phyloP scores from a whole-genome alignment of 495 filamentous ascomycete species.

The Penicillium macrosclerotiorum region DNA sequence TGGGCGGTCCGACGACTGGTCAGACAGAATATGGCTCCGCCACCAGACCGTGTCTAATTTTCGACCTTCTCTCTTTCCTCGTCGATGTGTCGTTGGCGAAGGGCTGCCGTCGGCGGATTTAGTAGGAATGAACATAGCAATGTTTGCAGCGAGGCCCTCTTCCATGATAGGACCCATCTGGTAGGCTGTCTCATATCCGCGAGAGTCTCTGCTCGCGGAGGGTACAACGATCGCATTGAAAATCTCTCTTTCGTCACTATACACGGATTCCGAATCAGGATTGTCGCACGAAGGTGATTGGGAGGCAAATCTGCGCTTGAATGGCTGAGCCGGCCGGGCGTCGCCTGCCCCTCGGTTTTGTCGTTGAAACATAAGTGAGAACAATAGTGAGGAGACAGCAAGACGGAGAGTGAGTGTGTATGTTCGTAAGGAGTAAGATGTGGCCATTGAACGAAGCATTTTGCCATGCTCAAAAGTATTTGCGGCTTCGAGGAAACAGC shows the following conservation, averaged over 20 bases:
- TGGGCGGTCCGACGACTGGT: constrained; percentile 10
- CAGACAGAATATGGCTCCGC: constrained; percentile 15
- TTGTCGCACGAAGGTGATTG: constrained; percentile 15
- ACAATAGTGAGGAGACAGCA: constrained; percentile 13
- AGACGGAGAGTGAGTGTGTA: too few relatives aligned
- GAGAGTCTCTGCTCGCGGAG: constrained; percentile 19
- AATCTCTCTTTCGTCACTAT: constrained; percentile 42
- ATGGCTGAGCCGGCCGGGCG: too few relatives aligned
- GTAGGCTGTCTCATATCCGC: not conserved
- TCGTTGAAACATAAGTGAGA: not conserved
- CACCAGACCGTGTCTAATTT: constrained; percentile 8
- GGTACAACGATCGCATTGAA: constrained; percentile 40
- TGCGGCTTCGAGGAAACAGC: too few relatives aligned
- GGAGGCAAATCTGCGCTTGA: constrained; percentile 16
- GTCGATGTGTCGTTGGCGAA: not conserved
- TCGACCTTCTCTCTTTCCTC: not conserved
- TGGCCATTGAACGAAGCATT: too few relatives aligned
- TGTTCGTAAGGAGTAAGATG: too few relatives aligned
- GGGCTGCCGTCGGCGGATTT: constrained; percentile 9
- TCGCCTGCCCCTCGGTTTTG: too few relatives aligned
- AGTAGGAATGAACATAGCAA: constrained; percentile 31
- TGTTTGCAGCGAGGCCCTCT: constrained; percentile 29
- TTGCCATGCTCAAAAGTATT: too few relatives aligned
- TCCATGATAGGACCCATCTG: constrained; percentile 21
- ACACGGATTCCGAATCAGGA: constrained; percentile 31